Percentiles rank a stretch among this genome's conserved stretches.
Evolutionary conservation across 768 basidiomycete species (phyloP).

Genomic region (Terana coerulea): DNA sequence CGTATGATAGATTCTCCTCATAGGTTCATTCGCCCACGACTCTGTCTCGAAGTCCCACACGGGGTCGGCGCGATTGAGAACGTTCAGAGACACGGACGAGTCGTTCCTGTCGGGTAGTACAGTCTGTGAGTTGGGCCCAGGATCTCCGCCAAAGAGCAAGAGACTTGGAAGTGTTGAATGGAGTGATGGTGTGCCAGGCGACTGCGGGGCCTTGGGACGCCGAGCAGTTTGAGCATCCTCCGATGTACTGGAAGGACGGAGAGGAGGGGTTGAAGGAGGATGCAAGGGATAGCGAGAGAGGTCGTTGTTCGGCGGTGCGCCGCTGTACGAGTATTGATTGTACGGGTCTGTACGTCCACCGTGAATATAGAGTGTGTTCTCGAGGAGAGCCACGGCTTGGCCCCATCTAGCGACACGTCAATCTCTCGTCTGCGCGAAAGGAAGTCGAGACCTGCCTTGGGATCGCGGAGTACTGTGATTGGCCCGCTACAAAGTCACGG

Average conservation of each 20-base stretch:
- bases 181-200: slow-evolving; percentile 78
- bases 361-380: slow-evolving; percentile 62
- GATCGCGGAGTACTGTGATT: slow-evolving; percentile 19
- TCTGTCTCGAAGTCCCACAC: slow-evolving; percentile 43
- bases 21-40: slow-evolving; percentile 64
- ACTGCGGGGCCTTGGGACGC: slow-evolving; percentile 55
- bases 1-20: slow-evolving; percentile 75
- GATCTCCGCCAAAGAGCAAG: slow-evolving; percentile 75
- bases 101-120: slow-evolving; percentile 51
- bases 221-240: slow-evolving; percentile 39
- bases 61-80: slow-evolving; percentile 35
- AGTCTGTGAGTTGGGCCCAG: slow-evolving; percentile 53
- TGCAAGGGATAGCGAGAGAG: slow-evolving; percentile 66
- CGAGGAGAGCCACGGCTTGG: slow-evolving; percentile 59
- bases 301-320: slow-evolving; percentile 71
- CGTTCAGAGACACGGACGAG: slow-evolving; percentile 57
- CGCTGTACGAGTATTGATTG: slow-evolving; percentile 67
- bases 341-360: slow-evolving; percentile 75
- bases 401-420: slow-evolving; percentile 59
- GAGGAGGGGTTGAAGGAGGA: slow-evolving; percentile 52
- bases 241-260: slow-evolving; percentile 67
- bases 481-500: slow-evolving; percentile 13
- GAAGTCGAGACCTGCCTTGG: slow-evolving; percentile 16
- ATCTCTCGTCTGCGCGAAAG: not conserved
- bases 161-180: slow-evolving; percentile 49